phyloP scores from a whole-genome alignment of 2,329 filamentous ascomycete species.

The Madurella mycetomatis region DNA sequence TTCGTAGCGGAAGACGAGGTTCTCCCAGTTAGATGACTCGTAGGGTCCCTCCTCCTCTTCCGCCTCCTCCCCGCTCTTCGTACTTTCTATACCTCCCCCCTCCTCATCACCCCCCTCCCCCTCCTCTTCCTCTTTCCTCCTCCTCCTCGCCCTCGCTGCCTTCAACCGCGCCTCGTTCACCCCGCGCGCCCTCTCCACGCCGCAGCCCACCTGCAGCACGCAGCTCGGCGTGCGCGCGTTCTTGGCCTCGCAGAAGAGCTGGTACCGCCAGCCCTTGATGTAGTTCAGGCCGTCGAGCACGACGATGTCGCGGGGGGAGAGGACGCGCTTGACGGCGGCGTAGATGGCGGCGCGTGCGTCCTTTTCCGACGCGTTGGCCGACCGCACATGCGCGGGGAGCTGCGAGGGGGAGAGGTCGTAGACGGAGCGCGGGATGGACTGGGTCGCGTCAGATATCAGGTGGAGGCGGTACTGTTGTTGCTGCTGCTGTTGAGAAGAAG shows the following conservation, averaged over 20 bases:
- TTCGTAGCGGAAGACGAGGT: slow-evolving; percentile 76
- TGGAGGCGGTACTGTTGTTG: slow-evolving; percentile 55
- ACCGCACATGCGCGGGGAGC: slow-evolving; percentile 57
- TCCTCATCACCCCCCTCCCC: slow-evolving; percentile 30
- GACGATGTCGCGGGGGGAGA: slow-evolving; percentile 70
- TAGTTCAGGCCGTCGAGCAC: slow-evolving; percentile 79
- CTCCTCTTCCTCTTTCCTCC: neutral
- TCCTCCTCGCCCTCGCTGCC: slow-evolving; percentile 18
- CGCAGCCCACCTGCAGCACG: slow-evolving; percentile 62
- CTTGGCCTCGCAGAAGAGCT: slow-evolving; percentile 81
- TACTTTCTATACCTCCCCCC: neutral
- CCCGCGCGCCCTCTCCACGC: slow-evolving; percentile 45
- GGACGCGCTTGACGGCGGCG: slow-evolving; percentile 71
- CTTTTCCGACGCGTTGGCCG: slow-evolving; percentile 72
- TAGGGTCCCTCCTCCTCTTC: slow-evolving; percentile 44
- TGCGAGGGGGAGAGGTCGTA: slow-evolving; percentile 59
- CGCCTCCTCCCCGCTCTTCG: slow-evolving; percentile 28
- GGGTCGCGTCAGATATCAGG: slow-evolving; percentile 67
- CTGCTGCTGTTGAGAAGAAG: slow-evolving; percentile 27
- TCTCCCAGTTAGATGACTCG: slow-evolving; percentile 63
- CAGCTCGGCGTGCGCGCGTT: slow-evolving; percentile 71
- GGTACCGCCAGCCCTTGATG: slow-evolving; percentile 86
- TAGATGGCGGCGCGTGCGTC: slow-evolving; percentile 73
- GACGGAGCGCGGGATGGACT: slow-evolving; percentile 64
- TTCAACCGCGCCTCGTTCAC: slow-evolving; percentile 59